These are phyloP conservation scores for Candida sanyaensis DNA, from an alignment of 1,139 yeast species.

Conservation along the genomic window DNA sequence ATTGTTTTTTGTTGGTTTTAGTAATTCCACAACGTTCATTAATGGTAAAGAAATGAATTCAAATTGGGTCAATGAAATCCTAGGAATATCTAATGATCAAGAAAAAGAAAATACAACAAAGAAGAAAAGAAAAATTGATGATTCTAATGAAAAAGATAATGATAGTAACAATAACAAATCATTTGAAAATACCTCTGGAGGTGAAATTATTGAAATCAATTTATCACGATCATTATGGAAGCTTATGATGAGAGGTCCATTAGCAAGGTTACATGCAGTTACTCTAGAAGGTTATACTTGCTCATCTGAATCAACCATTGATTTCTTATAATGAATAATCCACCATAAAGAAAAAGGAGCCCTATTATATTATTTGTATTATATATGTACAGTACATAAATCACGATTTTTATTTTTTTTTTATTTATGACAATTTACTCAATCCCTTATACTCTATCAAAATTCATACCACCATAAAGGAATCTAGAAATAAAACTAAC, in stretches of 20 bases:
- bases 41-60: slow-evolving; percentile 40
- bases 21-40: slow-evolving; percentile 30
- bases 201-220: slow-evolving; percentile 39
- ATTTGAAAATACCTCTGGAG: slow-evolving; percentile 17
- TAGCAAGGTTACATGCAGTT: slow-evolving; percentile 30
- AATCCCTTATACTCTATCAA: slow-evolving; percentile 11
- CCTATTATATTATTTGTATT: background rate
- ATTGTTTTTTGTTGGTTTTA: slow-evolving; percentile 27
- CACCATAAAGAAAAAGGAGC: no score
- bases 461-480: slow-evolving; percentile 26
- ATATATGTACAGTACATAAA: background rate
- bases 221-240: slow-evolving; percentile 38
- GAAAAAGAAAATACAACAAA: background rate
- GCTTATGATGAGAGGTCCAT: slow-evolving; percentile 25
- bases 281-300: slow-evolving; percentile 31
- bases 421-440: background rate
- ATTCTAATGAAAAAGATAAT: slow-evolving; percentile 13
- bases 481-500: slow-evolving; percentile 28
- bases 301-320: slow-evolving; percentile 3
- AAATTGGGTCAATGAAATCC: slow-evolving; percentile 35
- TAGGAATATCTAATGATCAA: slow-evolving; percentile 15
- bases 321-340: slow-evolving; percentile 4
- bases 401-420: background rate
- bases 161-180: slow-evolving; percentile 10
- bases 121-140: slow-evolving; percentile 5